Evolutionary conservation across 2,329 filamentous ascomycete species (phyloP).

Genomic region (Epichloe festucae): DNA sequence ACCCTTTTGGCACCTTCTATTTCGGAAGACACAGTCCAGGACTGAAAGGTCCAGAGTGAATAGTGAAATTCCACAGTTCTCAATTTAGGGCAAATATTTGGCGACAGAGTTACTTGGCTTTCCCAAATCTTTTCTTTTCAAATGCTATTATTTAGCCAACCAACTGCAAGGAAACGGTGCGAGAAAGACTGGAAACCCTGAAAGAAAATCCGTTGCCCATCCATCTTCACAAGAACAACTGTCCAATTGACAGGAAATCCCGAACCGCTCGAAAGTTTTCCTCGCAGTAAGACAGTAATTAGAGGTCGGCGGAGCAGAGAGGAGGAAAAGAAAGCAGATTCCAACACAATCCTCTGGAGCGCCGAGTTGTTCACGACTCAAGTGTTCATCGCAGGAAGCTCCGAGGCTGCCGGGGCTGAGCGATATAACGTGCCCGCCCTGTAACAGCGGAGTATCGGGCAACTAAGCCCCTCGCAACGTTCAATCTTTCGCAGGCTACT

Average conservation of each 20-base stretch:
- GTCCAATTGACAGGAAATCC: constrained; percentile 14
- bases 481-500: constrained; percentile 38
- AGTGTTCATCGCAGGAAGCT: neutral
- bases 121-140: neutral
- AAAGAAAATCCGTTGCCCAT: neutral
- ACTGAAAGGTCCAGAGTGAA: no score
- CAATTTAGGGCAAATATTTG: neutral
- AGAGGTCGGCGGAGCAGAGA: neutral
- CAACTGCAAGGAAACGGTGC: neutral
- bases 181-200: neutral
- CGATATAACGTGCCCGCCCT: neutral
- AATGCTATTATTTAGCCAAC: neutral
- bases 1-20: no score
- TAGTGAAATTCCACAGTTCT: no score
- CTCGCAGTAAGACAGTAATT: neutral
- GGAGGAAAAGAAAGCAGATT: constrained; percentile 15
- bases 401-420: neutral
- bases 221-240: constrained; percentile 1
- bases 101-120: neutral
- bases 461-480: neutral
- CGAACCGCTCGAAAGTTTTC: constrained; percentile 18
- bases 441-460: neutral
- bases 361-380: constrained; percentile 2
- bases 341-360: neutral
- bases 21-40: no score